Base-by-base conservation (phyloP, 1,284 basidiomycete genomes). In the Ustilago shanxiensis region DNA sequence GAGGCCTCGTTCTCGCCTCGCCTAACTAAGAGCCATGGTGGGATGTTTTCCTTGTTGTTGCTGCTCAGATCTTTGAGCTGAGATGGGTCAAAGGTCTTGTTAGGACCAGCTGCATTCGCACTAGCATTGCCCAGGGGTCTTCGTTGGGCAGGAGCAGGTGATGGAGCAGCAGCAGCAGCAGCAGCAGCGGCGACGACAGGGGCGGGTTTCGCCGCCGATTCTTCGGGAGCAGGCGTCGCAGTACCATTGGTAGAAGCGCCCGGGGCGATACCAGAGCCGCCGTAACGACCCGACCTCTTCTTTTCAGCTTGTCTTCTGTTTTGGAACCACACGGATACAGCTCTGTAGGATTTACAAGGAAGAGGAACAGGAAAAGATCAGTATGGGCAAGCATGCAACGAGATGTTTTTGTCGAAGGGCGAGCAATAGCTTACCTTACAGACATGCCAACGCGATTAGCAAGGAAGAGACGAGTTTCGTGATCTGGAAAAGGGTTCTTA, bases 281-380 rank as follows among this genome's bases (percentile, higher is more conserved):
- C 61, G 50, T 76, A 85, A 13, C 83, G 68, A 49, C 71, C 66
- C 5, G 83, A 82, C n/a, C 83, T 66, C 62, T 85, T 85, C 79
- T 83, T 83, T 33, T 83, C 81, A n/a, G 83, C 82, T 50, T 85
- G 83, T 26, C 83, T 54, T 22, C 82, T 66, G 66, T 85, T 85
- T 64, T 85, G 83, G 63, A 85, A 85, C 83, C 83, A 85, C 14
- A 85, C 79, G 14, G 82, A 83, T 8, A 85, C 80, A 18, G 75
- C 72, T 57, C 72, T 75, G 69, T 41, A 28, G 26, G 35, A n/a
- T n/a, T 7, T 13, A 58, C 24, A 24, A 29, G 39, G 26, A 14
- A 9, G 22, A 41, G 26, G n/a, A 16, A 8, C 18, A 47, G 39
- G 24, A 11, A 16, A 20, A 24, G 37, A 58, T 67, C 49, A 67